A percentile compares a stretch with the other conserved stretches of the same genome.
These are phyloP conservation scores for Lasiodiplodia sp. DNA, from an alignment of 2,329 filamentous ascomycete species.

Conservation along the genomic window DNA sequence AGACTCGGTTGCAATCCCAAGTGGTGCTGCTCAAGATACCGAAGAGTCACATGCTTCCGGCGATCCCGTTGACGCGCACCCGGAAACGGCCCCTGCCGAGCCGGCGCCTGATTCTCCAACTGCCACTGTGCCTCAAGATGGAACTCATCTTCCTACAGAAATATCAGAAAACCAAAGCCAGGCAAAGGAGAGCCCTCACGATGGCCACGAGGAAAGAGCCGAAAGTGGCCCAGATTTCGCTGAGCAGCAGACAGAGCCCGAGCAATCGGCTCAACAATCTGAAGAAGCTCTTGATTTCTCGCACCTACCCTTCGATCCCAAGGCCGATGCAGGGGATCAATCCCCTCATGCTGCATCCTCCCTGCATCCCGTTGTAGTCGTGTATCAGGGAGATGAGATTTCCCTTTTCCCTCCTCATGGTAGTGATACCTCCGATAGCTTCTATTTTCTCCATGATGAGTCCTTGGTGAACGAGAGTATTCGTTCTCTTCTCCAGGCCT, in stretches of 20 bases:
- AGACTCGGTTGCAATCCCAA: background rate
- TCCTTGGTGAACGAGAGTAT: slow-evolving; percentile 61
- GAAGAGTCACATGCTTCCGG: background rate
- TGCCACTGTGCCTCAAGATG: background rate
- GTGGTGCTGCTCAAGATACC: background rate
- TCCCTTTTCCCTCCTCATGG: slow-evolving; percentile 65
- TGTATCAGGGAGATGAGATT: slow-evolving; percentile 64
- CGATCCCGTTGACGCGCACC: background rate
- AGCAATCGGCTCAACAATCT: background rate
- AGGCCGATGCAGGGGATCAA: background rate
- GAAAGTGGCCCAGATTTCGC: background rate
- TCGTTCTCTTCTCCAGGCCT: slow-evolving; percentile 63
- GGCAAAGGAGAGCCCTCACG: background rate
- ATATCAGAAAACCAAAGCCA: background rate
- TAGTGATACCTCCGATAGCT: slow-evolving; percentile 61
- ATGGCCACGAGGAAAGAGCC: slow-evolving; percentile 9
- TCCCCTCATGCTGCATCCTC: background rate
- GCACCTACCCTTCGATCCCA: slow-evolving; percentile 15
- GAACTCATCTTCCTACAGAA: background rate
- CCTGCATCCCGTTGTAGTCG: slow-evolving; percentile 43
- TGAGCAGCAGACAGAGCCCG: background rate
- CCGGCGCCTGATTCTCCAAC: background rate
- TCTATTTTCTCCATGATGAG: slow-evolving; percentile 65
- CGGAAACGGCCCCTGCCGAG: background rate
- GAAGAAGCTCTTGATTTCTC: slow-evolving; percentile 15